These are phyloP conservation scores for Zymoseptoria tritici DNA, from an alignment of 2,329 filamentous ascomycete genomes.

Conservation along the genomic window DNA sequence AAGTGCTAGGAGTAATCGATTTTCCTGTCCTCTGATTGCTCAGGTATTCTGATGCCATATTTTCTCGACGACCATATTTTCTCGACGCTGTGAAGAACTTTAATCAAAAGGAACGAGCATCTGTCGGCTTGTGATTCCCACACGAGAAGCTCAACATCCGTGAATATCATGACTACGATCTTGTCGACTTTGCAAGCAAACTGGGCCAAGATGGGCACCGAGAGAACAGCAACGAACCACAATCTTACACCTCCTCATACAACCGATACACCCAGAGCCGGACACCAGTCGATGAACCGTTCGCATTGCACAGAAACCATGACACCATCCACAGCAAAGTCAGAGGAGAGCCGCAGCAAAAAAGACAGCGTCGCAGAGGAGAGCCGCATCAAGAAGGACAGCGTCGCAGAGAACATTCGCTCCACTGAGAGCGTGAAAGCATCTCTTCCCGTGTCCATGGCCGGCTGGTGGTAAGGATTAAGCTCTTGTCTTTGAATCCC, in stretches of 20 bases:
- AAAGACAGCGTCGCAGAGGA: neutral
- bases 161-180: neutral
- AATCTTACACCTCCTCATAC: neutral
- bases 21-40: neutral
- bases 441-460: neutral
- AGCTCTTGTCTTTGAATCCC: neutral
- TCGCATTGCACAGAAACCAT: neutral
- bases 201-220: neutral
- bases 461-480: neutral
- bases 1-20: neutral
- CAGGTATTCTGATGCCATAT: neutral
- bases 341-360: neutral
- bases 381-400: neutral
- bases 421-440: neutral
- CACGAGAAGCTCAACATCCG: neutral
- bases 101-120: neutral
- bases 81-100: neutral
- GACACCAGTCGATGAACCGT: neutral
- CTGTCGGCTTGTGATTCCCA: neutral
- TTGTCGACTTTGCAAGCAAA: too few species aligned
- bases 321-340: neutral
- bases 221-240: neutral
- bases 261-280: neutral
- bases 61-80: neutral
- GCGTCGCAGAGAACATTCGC: neutral